Evolutionary conservation across 2,329 filamentous ascomycete species (phyloP).

Genomic region (Aspergillus neotritici): DNA sequence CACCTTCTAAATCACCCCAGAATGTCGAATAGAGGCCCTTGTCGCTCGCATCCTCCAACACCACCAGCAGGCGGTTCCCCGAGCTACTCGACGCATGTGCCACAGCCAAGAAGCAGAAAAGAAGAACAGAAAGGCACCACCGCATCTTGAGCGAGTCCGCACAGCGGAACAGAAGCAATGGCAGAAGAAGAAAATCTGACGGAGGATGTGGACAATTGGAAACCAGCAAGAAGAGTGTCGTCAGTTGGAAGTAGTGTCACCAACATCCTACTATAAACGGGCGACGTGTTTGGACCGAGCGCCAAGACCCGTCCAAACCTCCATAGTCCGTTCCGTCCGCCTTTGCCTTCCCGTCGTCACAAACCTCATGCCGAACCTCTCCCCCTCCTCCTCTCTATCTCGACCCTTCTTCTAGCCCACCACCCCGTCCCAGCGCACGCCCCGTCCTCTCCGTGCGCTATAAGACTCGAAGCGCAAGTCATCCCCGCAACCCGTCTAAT

Average conservation of each 20-base stretch:
- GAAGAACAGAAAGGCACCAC: constrained; percentile 65
- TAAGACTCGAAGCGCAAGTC: neutral
- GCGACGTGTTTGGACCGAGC: constrained; percentile 40
- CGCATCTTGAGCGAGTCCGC: constrained; percentile 56
- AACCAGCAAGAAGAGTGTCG: constrained; percentile 11
- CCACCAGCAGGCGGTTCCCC: constrained; percentile 74
- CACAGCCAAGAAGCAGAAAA: constrained; percentile 53
- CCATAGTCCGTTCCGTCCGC: constrained; percentile 14
- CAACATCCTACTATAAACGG: constrained; percentile 22
- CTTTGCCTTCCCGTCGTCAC: constrained; percentile 26
- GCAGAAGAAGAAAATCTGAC: constrained; percentile 12
- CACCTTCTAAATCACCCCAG: constrained; percentile 46
- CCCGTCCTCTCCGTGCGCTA: neutral
- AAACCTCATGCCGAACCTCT: constrained; percentile 25
- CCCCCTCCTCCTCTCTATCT: constrained; percentile 9
- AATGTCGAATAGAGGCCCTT: constrained; percentile 80
- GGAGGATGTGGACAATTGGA: constrained; percentile 3
- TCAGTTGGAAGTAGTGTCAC: too few species aligned
- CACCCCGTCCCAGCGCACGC: neutral
- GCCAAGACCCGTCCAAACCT: constrained; percentile 35
- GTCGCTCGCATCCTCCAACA: constrained; percentile 76
- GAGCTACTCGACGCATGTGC: constrained; percentile 68
- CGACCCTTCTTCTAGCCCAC: constrained; percentile 8
- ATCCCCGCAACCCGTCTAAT: neutral
- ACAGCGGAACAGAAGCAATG: constrained; percentile 25